Conservation (phyloP, 1,284 basidiomycete species). For the Sporisorium iseilematis-ciliati region DNA sequence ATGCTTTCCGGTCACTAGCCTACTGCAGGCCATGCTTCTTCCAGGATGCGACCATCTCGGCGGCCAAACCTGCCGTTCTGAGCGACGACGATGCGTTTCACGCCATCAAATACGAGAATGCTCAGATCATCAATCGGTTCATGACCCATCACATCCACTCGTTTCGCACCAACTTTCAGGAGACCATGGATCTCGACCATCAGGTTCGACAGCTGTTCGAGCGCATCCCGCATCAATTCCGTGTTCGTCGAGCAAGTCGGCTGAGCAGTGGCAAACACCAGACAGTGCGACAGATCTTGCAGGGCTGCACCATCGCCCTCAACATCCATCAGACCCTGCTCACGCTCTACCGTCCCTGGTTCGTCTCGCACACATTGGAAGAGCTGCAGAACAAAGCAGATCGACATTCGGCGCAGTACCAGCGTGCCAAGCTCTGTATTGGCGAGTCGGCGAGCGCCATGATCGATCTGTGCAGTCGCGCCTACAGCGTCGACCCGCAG, state of each 20-base stretch:
- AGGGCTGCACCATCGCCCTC: constrained; percentile 15
- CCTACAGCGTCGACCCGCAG: constrained; percentile 3
- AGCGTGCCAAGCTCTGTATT: constrained; percentile 16
- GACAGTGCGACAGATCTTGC: constrained; percentile 12
- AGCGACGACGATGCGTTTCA: constrained; percentile 9
- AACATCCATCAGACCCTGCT: constrained; percentile 30
- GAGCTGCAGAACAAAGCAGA: constrained; percentile 1
- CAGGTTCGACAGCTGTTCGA: constrained; percentile 15
- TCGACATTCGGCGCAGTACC: constrained; percentile 9
- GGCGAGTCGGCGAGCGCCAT: constrained; percentile 19
- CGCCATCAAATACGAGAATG: constrained; percentile 18
- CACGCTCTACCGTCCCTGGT: constrained; percentile 35
- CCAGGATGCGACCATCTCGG: constrained; percentile 17
- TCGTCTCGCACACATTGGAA: constrained; percentile 8
- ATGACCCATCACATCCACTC: constrained; percentile 12
- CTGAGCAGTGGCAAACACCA: constrained; percentile 7
- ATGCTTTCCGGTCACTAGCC: constrained; percentile 24
- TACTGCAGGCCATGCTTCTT: constrained; percentile 29
- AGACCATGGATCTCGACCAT: constrained; percentile 8
- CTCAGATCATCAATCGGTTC: constrained; percentile 23
- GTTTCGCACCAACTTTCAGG: constrained; percentile 11
- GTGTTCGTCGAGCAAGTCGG: constrained; percentile 13
- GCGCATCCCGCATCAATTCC: constrained; percentile 6
- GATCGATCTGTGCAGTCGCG: constrained; percentile 18
- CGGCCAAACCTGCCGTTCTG: constrained; percentile 3